phyloP scores from a whole-genome alignment of 2,329 filamentous ascomycete species.

The Talaromyces pinophilus region DNA sequence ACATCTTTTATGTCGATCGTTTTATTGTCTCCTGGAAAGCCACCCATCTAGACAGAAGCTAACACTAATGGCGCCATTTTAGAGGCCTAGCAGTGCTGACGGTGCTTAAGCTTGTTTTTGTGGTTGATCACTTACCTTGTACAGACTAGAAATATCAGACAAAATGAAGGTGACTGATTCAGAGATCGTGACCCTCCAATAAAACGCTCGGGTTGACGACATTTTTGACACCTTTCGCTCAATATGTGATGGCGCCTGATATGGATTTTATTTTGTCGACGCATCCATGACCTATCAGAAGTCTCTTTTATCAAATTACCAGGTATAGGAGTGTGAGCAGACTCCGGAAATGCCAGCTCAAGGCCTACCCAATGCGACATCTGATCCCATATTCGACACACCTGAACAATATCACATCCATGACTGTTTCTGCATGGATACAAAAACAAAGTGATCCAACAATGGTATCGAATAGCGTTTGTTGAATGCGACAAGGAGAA shows the following conservation, averaged over 20 bases:
- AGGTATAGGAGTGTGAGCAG: background rate
- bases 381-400: background rate
- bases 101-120: background rate
- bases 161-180: background rate
- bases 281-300: background rate
- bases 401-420: background rate
- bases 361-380: background rate
- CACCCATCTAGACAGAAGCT: conserved; percentile 5
- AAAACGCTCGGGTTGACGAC: background rate
- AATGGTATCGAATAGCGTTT: background rate
- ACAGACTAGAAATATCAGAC: conserved; percentile 1
- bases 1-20: conserved; percentile 15
- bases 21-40: background rate
- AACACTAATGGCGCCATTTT: conserved; percentile 13
- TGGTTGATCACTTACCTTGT: conserved; percentile 13
- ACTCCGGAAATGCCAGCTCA: background rate
- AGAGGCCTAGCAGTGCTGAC: conserved; percentile 5
- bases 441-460: background rate
- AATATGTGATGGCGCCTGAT: background rate
- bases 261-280: background rate
- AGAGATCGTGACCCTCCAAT: background rate
- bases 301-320: background rate
- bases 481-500: background rate
- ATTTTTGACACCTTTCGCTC: background rate
- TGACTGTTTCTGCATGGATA: background rate